A percentile compares a stretch with the other conserved stretches of the same genome.
Conservation (phyloP, 495 filamentous ascomycete species). For the Tetracladium marchalianum region DNA sequence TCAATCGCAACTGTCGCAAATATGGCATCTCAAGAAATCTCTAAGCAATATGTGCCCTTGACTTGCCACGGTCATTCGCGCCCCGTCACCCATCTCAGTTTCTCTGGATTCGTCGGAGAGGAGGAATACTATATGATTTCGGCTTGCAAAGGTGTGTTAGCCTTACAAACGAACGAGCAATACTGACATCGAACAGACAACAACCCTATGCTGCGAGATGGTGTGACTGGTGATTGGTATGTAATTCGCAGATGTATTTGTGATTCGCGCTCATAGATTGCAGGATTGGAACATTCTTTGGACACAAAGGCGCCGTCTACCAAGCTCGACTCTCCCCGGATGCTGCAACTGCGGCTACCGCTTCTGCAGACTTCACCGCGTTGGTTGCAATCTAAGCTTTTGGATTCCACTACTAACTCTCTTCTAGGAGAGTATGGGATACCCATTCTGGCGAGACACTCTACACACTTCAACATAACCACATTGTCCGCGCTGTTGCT, state of each 20-base stretch:
- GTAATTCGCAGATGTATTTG: slow-evolving; percentile 8
- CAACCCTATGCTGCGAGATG: slow-evolving; percentile 97
- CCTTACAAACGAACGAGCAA: background rate
- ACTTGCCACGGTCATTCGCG: slow-evolving; percentile 97
- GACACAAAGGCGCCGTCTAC: slow-evolving; percentile 97
- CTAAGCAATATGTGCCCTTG: slow-evolving; percentile 62
- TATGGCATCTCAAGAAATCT: slow-evolving; percentile 35
- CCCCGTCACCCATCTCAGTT: slow-evolving; percentile 89
- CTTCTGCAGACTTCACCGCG: slow-evolving; percentile 93
- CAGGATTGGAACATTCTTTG: slow-evolving; percentile 95
- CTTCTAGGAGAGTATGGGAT: slow-evolving; percentile 81
- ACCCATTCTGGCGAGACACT: slow-evolving; percentile 88
- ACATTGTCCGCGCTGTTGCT: slow-evolving; percentile 89
- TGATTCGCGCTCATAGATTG: background rate
- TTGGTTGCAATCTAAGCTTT: slow-evolving; percentile 30
- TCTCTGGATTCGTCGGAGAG: slow-evolving; percentile 64
- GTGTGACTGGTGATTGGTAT: slow-evolving; percentile 88
- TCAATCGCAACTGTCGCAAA: background rate
- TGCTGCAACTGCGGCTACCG: slow-evolving; percentile 80
- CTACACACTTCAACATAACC: slow-evolving; percentile 78
- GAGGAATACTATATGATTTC: slow-evolving; percentile 92
- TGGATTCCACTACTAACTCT: slow-evolving; percentile 6
- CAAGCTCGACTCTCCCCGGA: slow-evolving; percentile 85
- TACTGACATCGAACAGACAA: slow-evolving; percentile 45
- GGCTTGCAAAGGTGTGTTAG: slow-evolving; percentile 80